Percentiles rank a stretch among this genome's conserved stretches.
These are phyloP conservation scores for Didymella pinodella DNA, from an alignment of 2,329 filamentous ascomycete species.

Conservation along the genomic window DNA sequence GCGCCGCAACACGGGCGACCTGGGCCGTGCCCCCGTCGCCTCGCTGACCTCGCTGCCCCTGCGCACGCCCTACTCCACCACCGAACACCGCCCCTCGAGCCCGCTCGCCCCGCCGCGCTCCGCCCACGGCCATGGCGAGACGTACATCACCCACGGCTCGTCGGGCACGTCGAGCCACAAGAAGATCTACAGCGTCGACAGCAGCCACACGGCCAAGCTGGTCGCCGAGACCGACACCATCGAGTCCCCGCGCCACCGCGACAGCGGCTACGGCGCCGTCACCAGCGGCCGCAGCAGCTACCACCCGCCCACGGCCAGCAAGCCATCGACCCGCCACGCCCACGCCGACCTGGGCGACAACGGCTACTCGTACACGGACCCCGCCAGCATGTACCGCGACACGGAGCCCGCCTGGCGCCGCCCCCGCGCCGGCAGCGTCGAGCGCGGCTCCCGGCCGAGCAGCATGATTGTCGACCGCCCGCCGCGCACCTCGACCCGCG, in stretches of 20 bases:
- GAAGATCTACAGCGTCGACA: conserved; percentile 59
- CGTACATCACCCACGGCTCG: conserved; percentile 49
- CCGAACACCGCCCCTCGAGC: conserved; percentile 50
- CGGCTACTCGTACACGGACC: conserved; percentile 59
- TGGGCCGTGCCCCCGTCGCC: conserved; percentile 47
- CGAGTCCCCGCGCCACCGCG: conserved; percentile 45
- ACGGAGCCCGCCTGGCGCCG: conserved; percentile 59
- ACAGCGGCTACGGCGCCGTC: conserved; percentile 27
- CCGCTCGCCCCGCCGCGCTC: conserved; percentile 50
- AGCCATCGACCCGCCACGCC: conserved; percentile 35
- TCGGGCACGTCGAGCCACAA: conserved; percentile 51
- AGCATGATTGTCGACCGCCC: conserved; percentile 54
- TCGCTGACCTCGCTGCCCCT: conserved; percentile 43
- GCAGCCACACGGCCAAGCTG: conserved; percentile 50
- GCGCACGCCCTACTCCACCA: conserved; percentile 42
- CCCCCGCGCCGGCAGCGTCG: conserved; percentile 56
- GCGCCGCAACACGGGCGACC: conserved; percentile 55
- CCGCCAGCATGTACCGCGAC: conserved; percentile 60
- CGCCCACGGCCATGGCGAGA: conserved; percentile 45
- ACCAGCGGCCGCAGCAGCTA: conserved; percentile 46
- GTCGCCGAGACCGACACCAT: conserved; percentile 50
- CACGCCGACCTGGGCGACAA: conserved; percentile 52
- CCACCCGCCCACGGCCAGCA: conserved; percentile 32
- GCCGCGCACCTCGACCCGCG: conserved; percentile 48
- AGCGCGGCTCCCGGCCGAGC: conserved; percentile 55